Evolutionary conservation across 441 rosid species (phyloP).

Genomic region (Pelargonium myrrhifolium): DNA sequence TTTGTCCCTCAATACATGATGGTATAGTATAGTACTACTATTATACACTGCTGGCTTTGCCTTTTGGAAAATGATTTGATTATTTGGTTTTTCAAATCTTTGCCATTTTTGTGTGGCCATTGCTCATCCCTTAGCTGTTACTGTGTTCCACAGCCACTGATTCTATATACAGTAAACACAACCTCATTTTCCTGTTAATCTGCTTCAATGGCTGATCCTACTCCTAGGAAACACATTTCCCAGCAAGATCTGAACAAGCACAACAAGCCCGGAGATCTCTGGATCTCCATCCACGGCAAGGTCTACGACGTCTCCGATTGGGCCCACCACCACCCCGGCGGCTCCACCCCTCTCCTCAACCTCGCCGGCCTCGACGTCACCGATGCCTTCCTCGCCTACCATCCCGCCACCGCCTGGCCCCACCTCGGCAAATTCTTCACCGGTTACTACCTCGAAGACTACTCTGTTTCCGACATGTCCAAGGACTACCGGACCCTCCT

Average conservation of each 20-base stretch:
- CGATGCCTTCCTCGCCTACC: slow-evolving; percentile 59
- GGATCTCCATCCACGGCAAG: slow-evolving; percentile 68
- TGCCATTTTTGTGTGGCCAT: no score
- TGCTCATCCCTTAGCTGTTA: no score
- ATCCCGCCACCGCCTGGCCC: slow-evolving; percentile 45
- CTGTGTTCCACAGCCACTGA: no score
- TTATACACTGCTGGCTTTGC: no score
- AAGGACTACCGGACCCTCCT: slow-evolving; percentile 45
- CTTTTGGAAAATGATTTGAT: no score
- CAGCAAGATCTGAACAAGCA: slow-evolving; percentile 37
- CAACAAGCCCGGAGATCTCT: slow-evolving; percentile 44
- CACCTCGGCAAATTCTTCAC: slow-evolving; percentile 49
- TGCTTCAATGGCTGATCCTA: slow-evolving; percentile 34
- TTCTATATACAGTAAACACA: no score
- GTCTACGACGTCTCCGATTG: slow-evolving; percentile 55
- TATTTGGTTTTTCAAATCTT: no score
- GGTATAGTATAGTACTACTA: no score
- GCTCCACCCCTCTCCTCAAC: slow-evolving; percentile 34
- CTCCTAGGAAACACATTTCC: slow-evolving; percentile 37
- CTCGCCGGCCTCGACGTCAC: slow-evolving; percentile 64
- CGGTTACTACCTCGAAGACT: slow-evolving; percentile 41
- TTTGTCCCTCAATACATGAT: no score
- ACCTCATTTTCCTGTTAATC: background rate
- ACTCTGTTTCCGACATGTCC: slow-evolving; percentile 48
- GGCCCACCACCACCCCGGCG: slow-evolving; percentile 55